These are phyloP conservation scores for Metschnikowia santaceciliae DNA, from an alignment of 805 yeast species.

Conservation along the genomic window DNA sequence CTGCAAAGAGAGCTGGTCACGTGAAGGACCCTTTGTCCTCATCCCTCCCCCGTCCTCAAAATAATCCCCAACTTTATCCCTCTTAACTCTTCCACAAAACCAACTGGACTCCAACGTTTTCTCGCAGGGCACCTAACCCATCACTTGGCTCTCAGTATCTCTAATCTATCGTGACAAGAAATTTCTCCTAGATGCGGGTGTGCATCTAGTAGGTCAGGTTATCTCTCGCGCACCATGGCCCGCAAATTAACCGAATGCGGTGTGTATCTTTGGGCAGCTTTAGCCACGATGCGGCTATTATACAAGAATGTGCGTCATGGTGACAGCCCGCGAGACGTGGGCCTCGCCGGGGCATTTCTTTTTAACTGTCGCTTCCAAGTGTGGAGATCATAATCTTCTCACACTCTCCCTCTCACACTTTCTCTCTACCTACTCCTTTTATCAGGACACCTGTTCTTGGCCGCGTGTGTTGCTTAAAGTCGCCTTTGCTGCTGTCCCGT, in stretches of 20 bases:
- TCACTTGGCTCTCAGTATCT: too few species aligned
- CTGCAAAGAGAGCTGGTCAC: background rate
- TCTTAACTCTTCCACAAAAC: too few species aligned
- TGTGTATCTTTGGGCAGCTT: background rate
- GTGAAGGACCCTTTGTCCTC: background rate
- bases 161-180: background rate
- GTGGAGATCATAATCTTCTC: background rate
- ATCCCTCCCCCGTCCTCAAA: too few species aligned
- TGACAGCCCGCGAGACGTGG: conserved; percentile 1
- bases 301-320: conserved; percentile 1
- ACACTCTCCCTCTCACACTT: too few species aligned
- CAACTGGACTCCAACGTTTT: too few species aligned
- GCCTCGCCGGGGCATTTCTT: background rate
- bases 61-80: too few species aligned
- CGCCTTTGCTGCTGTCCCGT: background rate
- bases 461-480: background rate
- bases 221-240: conserved; percentile 2
- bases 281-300: background rate
- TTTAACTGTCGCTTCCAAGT: background rate
- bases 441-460: background rate
- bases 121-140: too few species aligned
- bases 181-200: background rate
- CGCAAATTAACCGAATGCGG: background rate
- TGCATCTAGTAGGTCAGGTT: background rate
- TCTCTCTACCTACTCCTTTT: background rate